Evolutionary conservation across 2,329 filamentous ascomycete genomes (phyloP).

Genomic region (Keithomyces neogunnii): DNA sequence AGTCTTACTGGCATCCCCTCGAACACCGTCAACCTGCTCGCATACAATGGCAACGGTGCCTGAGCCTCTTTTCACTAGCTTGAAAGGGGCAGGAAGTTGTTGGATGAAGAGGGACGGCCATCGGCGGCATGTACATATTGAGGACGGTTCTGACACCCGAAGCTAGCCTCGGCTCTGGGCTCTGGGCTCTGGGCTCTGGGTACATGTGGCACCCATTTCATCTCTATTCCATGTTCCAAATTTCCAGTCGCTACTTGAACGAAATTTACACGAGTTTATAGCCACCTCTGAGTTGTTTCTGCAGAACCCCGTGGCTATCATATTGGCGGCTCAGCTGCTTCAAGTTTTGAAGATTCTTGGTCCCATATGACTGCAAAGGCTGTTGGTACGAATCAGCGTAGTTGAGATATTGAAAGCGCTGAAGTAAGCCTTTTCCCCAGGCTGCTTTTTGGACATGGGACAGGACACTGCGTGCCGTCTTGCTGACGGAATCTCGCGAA

Average conservation of each 20-base stretch:
- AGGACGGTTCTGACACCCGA: not conserved
- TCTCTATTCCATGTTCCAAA: too few species aligned
- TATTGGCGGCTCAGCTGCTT: constrained; percentile 19
- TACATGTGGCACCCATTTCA: too few species aligned
- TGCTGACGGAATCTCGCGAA: not conserved
- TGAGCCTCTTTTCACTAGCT: not conserved
- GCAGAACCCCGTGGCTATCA: constrained; percentile 24
- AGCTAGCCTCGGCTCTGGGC: not conserved
- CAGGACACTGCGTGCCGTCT: constrained; percentile 17
- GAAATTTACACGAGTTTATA: constrained; percentile 25
- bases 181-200: too few species aligned
- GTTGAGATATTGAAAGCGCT: constrained; percentile 40
- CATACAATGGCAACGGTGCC: constrained; percentile 14
- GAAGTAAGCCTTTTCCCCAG: not conserved
- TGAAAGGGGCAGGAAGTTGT: not conserved
- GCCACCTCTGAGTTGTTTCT: constrained; percentile 15
- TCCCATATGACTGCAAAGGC: constrained; percentile 26
- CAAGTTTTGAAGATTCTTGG: constrained; percentile 21
- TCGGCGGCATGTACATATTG: not conserved
- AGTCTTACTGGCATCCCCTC: constrained; percentile 17
- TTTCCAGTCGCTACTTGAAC: too few species aligned
- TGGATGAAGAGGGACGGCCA: not conserved
- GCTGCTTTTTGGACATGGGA: constrained; percentile 36
- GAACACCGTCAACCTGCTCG: constrained; percentile 16
- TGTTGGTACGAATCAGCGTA: constrained; percentile 30